A percentile compares a stretch with the other conserved stretches of the same genome.
Evolutionary conservation across 345 rosid species (phyloP).

Genomic region (Eucalyptus sp.): DNA sequence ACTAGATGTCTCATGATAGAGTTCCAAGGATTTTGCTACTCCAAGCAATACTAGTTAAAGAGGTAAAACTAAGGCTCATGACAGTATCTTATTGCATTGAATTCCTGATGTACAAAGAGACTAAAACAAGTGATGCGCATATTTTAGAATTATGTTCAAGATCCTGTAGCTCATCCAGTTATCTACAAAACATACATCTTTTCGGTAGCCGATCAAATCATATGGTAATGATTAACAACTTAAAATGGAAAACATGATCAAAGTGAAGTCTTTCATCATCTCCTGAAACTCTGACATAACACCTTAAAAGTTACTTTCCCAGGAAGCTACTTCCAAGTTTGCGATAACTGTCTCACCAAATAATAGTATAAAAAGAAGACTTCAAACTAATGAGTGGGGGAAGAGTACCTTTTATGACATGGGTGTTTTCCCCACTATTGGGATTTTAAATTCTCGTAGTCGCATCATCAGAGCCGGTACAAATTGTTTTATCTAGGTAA

Average conservation of each 20-base stretch:
- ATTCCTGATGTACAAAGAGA: neutral
- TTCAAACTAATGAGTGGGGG: neutral
- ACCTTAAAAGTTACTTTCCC: neutral
- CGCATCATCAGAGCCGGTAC: constrained; percentile 85
- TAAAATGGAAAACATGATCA: neutral
- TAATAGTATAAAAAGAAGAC: neutral
- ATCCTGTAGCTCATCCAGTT: neutral
- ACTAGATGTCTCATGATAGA: neutral
- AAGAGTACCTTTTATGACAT: constrained; percentile 41
- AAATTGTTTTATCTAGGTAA: constrained; percentile 54
- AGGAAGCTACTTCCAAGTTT: neutral
- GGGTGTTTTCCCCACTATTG: constrained; percentile 49
- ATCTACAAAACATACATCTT: neutral
- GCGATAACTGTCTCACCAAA: neutral
- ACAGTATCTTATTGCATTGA: neutral
- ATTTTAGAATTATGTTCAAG: neutral
- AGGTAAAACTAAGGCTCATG: neutral
- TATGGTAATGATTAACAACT: neutral
- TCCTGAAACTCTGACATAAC: neutral
- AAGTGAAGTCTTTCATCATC: neutral
- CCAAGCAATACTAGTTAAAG: neutral
- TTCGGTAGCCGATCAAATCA: neutral
- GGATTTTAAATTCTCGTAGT: constrained; percentile 80
- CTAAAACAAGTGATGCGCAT: neutral
- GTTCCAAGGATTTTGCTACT: neutral